phyloP scores from a whole-genome alignment of 106 monocot genomes.

The Hemerocallis citrina region DNA sequence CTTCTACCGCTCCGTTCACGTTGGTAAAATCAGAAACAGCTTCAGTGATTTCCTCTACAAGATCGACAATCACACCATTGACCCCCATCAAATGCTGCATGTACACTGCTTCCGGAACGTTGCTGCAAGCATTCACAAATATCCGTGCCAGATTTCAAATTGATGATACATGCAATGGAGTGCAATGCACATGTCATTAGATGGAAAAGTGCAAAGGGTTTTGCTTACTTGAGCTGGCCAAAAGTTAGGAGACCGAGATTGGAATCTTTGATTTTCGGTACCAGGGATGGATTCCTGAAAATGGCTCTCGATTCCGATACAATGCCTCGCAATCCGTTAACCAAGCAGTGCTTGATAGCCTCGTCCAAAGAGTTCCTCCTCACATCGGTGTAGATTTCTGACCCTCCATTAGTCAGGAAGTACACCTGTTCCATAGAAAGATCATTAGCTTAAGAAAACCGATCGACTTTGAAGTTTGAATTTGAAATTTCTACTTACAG shows the following conservation, averaged over 20 bases:
- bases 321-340: slow-evolving; percentile 50
- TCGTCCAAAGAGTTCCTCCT: slow-evolving; percentile 84
- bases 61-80: slow-evolving; percentile 81
- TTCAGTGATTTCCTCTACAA: slow-evolving; percentile 69
- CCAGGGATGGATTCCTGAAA: slow-evolving; percentile 54
- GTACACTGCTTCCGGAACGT: slow-evolving; percentile 81
- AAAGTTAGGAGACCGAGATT: slow-evolving; percentile 68
- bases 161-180: no score
- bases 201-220: background rate
- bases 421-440: slow-evolving; percentile 50
- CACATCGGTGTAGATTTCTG: slow-evolving; percentile 37
- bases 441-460: background rate
- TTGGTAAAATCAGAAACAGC: slow-evolving; percentile 41
- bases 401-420: slow-evolving; percentile 86
- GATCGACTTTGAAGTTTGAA: background rate
- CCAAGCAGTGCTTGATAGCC: slow-evolving; percentile 50
- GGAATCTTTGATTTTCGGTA: slow-evolving; percentile 65
- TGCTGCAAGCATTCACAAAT: slow-evolving; percentile 21
- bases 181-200: no score
- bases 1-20: background rate
- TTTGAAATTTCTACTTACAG: slow-evolving; percentile 25
- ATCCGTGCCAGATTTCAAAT: background rate
- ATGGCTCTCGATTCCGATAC: slow-evolving; percentile 68
- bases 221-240: slow-evolving; percentile 72
- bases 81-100: slow-evolving; percentile 87